These are phyloP conservation scores for Metarhizium guizhouense DNA, from an alignment of 2,329 filamentous ascomycete genomes.

Conservation along the genomic window DNA sequence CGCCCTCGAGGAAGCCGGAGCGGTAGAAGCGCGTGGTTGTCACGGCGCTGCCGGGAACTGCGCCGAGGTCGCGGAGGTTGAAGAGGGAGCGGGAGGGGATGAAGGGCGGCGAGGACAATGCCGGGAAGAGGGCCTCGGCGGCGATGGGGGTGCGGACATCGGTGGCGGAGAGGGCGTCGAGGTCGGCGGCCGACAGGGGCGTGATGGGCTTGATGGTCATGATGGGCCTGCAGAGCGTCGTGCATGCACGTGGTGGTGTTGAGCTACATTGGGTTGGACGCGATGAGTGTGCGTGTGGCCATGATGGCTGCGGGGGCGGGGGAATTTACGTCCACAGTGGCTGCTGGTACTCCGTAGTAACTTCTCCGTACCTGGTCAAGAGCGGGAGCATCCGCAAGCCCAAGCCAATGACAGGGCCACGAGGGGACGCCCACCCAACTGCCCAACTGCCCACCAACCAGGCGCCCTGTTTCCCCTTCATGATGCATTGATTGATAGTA, in stretches of 20 bases:
- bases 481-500: too few relatives aligned
- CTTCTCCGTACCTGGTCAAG: too few relatives aligned
- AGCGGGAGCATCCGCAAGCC: too few relatives aligned
- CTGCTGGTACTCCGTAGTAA: too few relatives aligned
- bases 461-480: too few relatives aligned
- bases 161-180: constrained; percentile 30
- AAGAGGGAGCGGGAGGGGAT: constrained; percentile 36
- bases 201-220: constrained; percentile 6
- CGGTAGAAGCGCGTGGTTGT: constrained; percentile 35
- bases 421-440: too few relatives aligned
- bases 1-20: constrained; percentile 32
- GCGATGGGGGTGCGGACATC: constrained; percentile 31
- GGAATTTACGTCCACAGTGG: too few relatives aligned
- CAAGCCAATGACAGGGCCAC: too few relatives aligned
- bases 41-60: constrained; percentile 31
- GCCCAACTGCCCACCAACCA: too few relatives aligned
- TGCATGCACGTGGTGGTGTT: constrained; percentile 17
- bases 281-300: too few relatives aligned
- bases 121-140: constrained; percentile 23
- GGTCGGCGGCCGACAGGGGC: constrained; percentile 14
- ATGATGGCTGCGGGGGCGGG: too few relatives aligned
- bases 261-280: constrained; percentile 8
- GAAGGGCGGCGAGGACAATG: constrained; percentile 36
- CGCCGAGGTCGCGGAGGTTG: constrained; percentile 43
- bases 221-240: not conserved